Evolutionary conservation across 1,139 yeast genomes (phyloP).

Genomic region (Geotrichum restrictum): DNA sequence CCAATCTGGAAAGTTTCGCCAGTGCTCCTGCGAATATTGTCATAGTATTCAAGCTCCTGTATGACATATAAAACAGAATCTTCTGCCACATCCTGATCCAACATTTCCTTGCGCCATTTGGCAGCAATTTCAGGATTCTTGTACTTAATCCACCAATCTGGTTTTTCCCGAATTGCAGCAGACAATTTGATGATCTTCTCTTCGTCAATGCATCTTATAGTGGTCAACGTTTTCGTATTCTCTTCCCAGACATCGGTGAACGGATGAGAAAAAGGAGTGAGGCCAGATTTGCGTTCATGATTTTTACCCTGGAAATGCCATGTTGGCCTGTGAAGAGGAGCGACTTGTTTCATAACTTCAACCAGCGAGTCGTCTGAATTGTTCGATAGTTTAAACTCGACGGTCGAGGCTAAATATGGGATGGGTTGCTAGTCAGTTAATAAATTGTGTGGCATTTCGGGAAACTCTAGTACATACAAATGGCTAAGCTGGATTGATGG

Average conservation of each 20-base stretch:
- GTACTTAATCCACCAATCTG: conserved; percentile 40
- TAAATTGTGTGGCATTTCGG: too few relatives aligned
- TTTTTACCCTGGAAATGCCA: neutral
- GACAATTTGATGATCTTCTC: conserved; percentile 35
- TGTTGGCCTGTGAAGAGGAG: neutral
- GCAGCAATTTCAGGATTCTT: conserved; percentile 33
- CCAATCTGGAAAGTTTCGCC: conserved; percentile 19
- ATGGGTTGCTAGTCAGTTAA: too few relatives aligned
- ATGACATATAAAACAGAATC: conserved; percentile 22
- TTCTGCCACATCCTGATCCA: conserved; percentile 13
- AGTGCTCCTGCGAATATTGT: conserved; percentile 11
- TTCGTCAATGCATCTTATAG: conserved; percentile 28
- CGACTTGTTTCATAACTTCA: too few relatives aligned
- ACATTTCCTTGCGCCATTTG: conserved; percentile 41
- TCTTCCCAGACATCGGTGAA: conserved; percentile 1
- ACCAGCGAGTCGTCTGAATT: too few relatives aligned
- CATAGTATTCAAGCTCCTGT: conserved; percentile 25
- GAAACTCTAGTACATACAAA: too few relatives aligned
- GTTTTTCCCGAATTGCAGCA: conserved; percentile 36
- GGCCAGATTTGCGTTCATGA: neutral
- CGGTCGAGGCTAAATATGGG: too few relatives aligned
- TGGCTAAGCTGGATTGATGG: too few relatives aligned
- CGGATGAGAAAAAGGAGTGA: conserved; percentile 5
- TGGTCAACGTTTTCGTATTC: neutral
- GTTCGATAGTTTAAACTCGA: too few relatives aligned